These are phyloP conservation scores for Groenewaldozyma tartarivorans DNA, from an alignment of 805 yeast species.

Conservation along the genomic window DNA sequence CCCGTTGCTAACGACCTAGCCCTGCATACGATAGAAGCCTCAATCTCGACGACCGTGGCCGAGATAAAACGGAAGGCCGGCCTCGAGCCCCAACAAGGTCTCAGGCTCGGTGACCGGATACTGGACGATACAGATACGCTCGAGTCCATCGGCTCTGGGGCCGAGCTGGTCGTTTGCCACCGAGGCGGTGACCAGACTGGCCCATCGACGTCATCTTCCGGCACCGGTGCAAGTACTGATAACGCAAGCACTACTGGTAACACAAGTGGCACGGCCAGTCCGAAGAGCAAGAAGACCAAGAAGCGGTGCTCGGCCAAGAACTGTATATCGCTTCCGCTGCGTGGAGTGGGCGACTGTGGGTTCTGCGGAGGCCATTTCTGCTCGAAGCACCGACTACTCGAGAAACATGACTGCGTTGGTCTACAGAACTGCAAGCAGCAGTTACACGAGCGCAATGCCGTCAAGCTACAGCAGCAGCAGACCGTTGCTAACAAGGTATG, in stretches of 20 bases:
- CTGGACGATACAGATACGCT: too few relatives aligned
- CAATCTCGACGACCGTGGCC: not conserved
- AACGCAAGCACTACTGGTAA: conserved; percentile 1
- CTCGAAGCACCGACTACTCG: conserved; percentile 77
- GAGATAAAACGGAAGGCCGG: not conserved
- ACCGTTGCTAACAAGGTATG: conserved; percentile 67
- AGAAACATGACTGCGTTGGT: conserved; percentile 74
- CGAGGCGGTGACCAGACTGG: too few relatives aligned
- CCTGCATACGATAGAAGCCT: not conserved
- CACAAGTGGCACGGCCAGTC: too few relatives aligned
- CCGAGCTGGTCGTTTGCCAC: too few relatives aligned
- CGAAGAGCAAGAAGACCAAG: conserved; percentile 29
- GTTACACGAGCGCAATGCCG: conserved; percentile 77
- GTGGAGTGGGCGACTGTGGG: conserved; percentile 71
- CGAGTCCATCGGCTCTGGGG: too few relatives aligned
- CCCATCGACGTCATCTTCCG: conserved; percentile 7
- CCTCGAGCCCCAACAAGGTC: too few relatives aligned
- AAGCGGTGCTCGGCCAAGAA: conserved; percentile 42
- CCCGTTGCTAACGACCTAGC: not conserved
- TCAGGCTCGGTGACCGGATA: too few relatives aligned
- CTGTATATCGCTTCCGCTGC: conserved; percentile 56
- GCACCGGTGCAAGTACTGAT: conserved; percentile 2
- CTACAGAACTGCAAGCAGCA: conserved; percentile 71
- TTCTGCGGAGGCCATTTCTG: conserved; percentile 81
- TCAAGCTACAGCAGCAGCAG: conserved; percentile 73